These are phyloP conservation scores for Kodamaea sp. DNA, from an alignment of 1,139 yeast genomes.

Conservation along the genomic window DNA sequence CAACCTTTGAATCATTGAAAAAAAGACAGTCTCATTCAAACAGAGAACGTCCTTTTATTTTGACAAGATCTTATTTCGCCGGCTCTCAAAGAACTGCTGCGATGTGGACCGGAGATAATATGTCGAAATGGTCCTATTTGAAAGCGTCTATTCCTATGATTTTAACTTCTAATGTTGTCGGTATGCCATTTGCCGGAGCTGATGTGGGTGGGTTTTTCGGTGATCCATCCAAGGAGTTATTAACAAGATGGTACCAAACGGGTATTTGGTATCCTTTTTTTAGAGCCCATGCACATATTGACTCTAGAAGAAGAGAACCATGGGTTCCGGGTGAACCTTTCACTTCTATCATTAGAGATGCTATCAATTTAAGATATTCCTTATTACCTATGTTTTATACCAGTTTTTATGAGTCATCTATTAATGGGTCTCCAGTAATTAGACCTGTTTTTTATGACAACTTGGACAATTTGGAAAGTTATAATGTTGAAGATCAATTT, in stretches of 20 bases:
- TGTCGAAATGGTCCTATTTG: constrained; percentile 87
- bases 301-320: constrained; percentile 88
- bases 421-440: constrained; percentile 65
- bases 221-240: constrained; percentile 73
- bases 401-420: constrained; percentile 63
- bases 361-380: constrained; percentile 68
- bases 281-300: constrained; percentile 95
- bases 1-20: constrained; percentile 66
- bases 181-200: constrained; percentile 93
- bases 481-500: constrained; percentile 77
- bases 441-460: constrained; percentile 70
- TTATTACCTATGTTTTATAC: constrained; percentile 80
- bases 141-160: constrained; percentile 82
- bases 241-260: constrained; percentile 92
- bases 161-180: constrained; percentile 73
- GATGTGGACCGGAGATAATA: constrained; percentile 98
- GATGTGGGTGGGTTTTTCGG: constrained; percentile 98
- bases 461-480: constrained; percentile 49
- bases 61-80: constrained; percentile 81
- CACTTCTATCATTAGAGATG: constrained; percentile 62
- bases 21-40: constrained; percentile 45
- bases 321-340: constrained; percentile 79
- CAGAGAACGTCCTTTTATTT: constrained; percentile 75
- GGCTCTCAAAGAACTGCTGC: constrained; percentile 93
- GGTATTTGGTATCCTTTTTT: constrained; percentile 96